Evolutionary conservation across 192 early-diverging fungal species (phyloP).

Genomic region (Spinellus fusiger): DNA sequence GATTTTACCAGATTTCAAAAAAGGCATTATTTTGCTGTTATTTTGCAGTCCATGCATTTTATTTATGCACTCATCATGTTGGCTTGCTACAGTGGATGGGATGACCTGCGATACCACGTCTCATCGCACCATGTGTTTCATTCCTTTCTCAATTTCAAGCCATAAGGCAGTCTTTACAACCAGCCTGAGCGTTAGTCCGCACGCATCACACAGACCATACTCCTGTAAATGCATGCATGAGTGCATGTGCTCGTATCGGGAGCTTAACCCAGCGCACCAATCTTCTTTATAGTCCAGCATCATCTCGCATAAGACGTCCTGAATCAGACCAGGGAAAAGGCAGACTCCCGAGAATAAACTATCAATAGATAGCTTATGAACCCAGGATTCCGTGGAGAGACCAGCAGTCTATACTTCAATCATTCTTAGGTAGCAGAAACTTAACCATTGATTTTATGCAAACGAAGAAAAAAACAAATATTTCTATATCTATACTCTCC

Average conservation of each 20-base stretch:
- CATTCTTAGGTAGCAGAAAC: not conserved
- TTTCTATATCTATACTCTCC: not conserved
- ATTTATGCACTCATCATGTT: not conserved
- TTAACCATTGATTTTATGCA: not conserved
- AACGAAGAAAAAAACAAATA: not conserved
- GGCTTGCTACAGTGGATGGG: not conserved
- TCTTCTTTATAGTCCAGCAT: not conserved
- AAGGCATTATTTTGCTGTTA: not conserved
- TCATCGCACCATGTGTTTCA: not conserved
- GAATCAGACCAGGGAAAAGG: not conserved
- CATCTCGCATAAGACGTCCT: not conserved
- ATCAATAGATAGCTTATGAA: not conserved
- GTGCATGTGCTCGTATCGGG: not conserved
- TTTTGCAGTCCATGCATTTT: not conserved
- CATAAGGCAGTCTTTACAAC: not conserved
- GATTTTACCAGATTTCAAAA: too few relatives aligned
- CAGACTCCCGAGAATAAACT: not conserved
- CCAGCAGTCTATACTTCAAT: not conserved
- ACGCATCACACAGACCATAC: not conserved
- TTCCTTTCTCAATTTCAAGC: constrained; percentile 1
- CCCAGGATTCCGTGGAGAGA: not conserved
- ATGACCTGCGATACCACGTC: not conserved
- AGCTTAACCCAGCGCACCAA: not conserved
- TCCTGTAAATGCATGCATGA: not conserved
- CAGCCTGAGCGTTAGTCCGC: not conserved